These are phyloP conservation scores for Pyricularia sp. DNA, from an alignment of 2,329 filamentous ascomycete species.

Conservation along the genomic window DNA sequence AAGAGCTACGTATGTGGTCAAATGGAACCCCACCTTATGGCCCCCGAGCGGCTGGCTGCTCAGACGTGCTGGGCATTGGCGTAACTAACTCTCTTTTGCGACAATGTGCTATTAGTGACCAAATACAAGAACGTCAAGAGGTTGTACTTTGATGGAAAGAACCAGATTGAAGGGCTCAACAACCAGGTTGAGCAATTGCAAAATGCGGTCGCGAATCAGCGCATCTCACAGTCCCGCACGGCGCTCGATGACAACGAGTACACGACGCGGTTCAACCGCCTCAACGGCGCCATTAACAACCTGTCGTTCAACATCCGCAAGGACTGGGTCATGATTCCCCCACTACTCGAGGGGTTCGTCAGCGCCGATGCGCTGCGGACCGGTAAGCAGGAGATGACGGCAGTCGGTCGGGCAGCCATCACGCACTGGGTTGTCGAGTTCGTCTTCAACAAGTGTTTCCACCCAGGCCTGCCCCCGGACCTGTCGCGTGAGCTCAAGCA, in stretches of 20 bases:
- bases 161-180: conserved; percentile 81
- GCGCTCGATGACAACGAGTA: conserved; percentile 96
- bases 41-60: not conserved
- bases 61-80: not conserved
- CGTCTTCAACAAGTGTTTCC: conserved; percentile 86
- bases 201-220: conserved; percentile 94
- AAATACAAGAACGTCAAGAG: conserved; percentile 99
- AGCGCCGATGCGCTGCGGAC: conserved; percentile 78
- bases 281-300: conserved; percentile 92
- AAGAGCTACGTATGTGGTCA: conserved; percentile 42
- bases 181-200: conserved; percentile 88
- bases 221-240: conserved; percentile 87
- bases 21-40: not conserved
- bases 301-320: conserved; percentile 94
- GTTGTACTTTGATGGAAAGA: conserved; percentile 92
- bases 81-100: not conserved
- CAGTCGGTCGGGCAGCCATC: conserved; percentile 81
- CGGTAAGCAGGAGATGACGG: conserved; percentile 97
- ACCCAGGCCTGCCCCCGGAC: conserved; percentile 70
- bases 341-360: conserved; percentile 70
- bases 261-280: conserved; percentile 72
- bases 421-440: conserved; percentile 85
- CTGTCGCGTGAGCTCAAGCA: conserved; percentile 73
- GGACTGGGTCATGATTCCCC: conserved; percentile 75
- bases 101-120: conserved; percentile 45